These are phyloP conservation scores for Carex littledalei DNA, from an alignment of 176 grass and related monocot species.

Conservation along the genomic window DNA sequence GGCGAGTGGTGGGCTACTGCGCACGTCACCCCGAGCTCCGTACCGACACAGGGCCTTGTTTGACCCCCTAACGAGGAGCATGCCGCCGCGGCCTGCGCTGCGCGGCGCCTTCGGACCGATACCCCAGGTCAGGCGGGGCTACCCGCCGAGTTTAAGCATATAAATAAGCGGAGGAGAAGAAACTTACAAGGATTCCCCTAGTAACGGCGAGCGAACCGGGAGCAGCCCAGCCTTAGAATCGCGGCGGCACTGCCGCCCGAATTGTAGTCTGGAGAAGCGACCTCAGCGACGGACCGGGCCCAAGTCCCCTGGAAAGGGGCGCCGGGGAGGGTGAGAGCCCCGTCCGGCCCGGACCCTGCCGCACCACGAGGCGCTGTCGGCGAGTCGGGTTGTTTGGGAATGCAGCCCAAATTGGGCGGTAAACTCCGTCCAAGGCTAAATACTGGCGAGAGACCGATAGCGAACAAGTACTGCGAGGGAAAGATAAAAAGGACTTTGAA, in stretches of 20 bases:
- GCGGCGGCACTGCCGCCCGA: not conserved
- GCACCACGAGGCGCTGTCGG: conserved; percentile 50
- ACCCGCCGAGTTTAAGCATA: no score
- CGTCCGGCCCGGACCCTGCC: conserved; percentile 42
- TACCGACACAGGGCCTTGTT: no score
- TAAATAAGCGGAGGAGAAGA: no score
- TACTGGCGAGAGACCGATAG: conserved; percentile 58
- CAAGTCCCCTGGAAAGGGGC: conserved; percentile 58
- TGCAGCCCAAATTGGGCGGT: conserved; percentile 41
- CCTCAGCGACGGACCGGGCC: conserved; percentile 38
- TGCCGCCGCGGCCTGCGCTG: no score
- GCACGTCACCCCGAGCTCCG: no score
- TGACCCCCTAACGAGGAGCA: no score
- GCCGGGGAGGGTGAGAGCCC: conserved; percentile 62
- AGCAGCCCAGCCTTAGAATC: conserved; percentile 30
- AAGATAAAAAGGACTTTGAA: conserved; percentile 81
- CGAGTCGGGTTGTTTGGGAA: conserved; percentile 52
- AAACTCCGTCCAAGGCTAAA: conserved; percentile 40
- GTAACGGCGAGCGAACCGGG: conserved; percentile 44
- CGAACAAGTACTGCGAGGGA: conserved; percentile 57
- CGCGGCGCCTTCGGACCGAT: no score
- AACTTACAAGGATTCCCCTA: conserved; percentile 3
- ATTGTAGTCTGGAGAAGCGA: conserved; percentile 42
- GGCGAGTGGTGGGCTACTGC: no score
- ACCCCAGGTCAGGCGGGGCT: no score